Percentiles rank a stretch among this genome's conserved stretches.
Evolutionary conservation across 2,329 filamentous ascomycete species (phyloP).

Genomic region (Fusarium sp.): DNA sequence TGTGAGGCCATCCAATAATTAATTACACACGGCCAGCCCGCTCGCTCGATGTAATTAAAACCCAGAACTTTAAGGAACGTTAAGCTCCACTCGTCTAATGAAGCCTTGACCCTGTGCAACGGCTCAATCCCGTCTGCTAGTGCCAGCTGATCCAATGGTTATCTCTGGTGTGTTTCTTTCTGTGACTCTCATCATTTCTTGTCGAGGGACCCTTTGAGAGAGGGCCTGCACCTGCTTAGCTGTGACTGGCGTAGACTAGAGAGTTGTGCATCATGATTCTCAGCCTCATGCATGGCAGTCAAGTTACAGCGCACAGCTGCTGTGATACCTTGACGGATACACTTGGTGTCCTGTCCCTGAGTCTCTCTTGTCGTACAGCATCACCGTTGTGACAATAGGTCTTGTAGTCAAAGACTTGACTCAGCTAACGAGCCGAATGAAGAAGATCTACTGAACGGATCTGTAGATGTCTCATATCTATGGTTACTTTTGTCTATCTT

Average conservation of each 20-base stretch:
- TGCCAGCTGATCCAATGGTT: conserved; percentile 35
- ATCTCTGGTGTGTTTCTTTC: conserved; percentile 20
- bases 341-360: conserved; percentile 13
- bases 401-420: conserved; percentile 1
- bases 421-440: neutral
- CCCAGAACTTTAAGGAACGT: conserved; percentile 42
- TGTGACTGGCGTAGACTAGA: neutral
- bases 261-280: conserved; percentile 21
- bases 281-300: conserved; percentile 28
- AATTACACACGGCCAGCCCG: conserved; percentile 36
- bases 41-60: conserved; percentile 45
- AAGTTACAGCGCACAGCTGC: conserved; percentile 13
- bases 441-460: conserved; percentile 2
- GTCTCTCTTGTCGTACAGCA: conserved; percentile 9
- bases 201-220: conserved; percentile 1
- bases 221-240: neutral
- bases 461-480: conserved; percentile 10
- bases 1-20: conserved; percentile 30
- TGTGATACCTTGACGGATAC: neutral
- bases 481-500: conserved; percentile 8
- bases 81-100: conserved; percentile 39
- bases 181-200: conserved; percentile 35
- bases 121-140: conserved; percentile 36
- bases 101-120: conserved; percentile 35
- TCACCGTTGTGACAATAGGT: conserved; percentile 7